Evolutionary conservation across 2,329 filamentous ascomycete species (phyloP), one percentile per base, ranked within the genome.

Genomic region (Fusarium keratoplasticum): DNA sequence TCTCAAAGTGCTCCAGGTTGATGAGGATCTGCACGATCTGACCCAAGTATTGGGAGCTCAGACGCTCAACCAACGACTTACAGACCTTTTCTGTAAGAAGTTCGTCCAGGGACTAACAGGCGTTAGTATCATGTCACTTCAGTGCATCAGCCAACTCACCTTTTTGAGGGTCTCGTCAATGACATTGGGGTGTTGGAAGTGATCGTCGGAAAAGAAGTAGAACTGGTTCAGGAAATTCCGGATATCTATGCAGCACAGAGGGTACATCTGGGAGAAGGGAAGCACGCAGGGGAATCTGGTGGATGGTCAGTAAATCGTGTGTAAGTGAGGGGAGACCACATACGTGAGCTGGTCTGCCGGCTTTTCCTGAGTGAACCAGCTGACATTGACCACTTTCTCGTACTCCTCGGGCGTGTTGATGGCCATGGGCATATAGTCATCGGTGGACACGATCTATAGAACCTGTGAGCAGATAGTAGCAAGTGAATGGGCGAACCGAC

Each of bases 381-480:
- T 97, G 69, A 98, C 95, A 71, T 95, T 96, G 73, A 98, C 90
- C 38, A 99, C 96, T 79, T 98, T 98, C 78, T 97, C 94, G 80
- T 97, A 98, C 79, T 98, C 95, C 77, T 98, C 95, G 18, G 89
- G 84, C 22, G 93, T 95, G 78, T 95, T 94, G 81, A 98, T 97
- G 2, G 95, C 94, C 96, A 99, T 98, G 3, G 96, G 97, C 96
- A 99, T 99, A 83, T 99, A 99, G 83, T 99, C 96, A 81, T 99
- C 96, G 1, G 95, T 98, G n/a, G 94, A 91, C 18, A 92, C 90
- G 77, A 92, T 92, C 88, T 91, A 80, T 40, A 77, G 66, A 18
- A 10, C n/a, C 18, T 18, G 40, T 78, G 16, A 76, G 73, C 8
- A 58, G 22, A 20, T 4, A 9, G 11, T 9, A 33, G n/a, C 8